Percentiles rank a stretch among this genome's conserved stretches.
phyloP scores from a whole-genome alignment of 2,329 filamentous ascomycete species.

The Aquanectria penicillioides region DNA sequence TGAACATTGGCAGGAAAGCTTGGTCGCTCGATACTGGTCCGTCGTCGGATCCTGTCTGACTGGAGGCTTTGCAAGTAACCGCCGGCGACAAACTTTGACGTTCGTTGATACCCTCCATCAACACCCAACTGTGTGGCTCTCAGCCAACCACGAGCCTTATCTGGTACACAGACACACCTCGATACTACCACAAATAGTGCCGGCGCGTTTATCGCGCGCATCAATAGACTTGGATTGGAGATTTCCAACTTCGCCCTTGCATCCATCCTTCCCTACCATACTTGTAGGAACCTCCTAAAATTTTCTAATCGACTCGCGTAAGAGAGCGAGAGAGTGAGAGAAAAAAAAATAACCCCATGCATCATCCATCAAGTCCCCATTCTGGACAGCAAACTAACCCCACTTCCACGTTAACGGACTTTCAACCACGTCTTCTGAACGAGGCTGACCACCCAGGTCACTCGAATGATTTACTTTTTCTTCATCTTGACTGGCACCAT shows the following conservation, averaged over 20 bases:
- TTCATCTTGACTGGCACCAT: constrained; percentile 26
- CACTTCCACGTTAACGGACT: constrained; percentile 26
- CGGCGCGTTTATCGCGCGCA: constrained; percentile 23
- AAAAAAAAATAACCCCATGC: constrained; percentile 8
- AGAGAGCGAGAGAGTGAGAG: too few species aligned
- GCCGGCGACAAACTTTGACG: constrained; percentile 4
- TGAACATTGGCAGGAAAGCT: constrained; percentile 1
- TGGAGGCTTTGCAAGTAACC: constrained; percentile 7
- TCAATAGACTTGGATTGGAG: constrained; percentile 3
- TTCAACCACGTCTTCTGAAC: constrained; percentile 9
- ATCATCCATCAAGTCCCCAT: constrained; percentile 21
- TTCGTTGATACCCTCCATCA: constrained; percentile 11
- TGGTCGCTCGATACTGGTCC: constrained; percentile 7
- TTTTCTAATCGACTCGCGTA: not conserved
- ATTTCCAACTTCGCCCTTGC: constrained; percentile 8
- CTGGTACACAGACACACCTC: not conserved
- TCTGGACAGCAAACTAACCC: constrained; percentile 23
- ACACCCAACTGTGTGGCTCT: not conserved
- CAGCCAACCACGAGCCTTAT: constrained; percentile 16
- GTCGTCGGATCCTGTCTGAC: not conserved
- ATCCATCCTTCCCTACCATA: constrained; percentile 6
- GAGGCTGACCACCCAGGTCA: not conserved
- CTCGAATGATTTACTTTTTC: constrained; percentile 22
- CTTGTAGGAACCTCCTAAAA: not conserved
- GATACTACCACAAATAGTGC: constrained; percentile 8